These are phyloP conservation scores for Camillea tinctor DNA, from an alignment of 2,329 filamentous ascomycete genomes.

Conservation along the genomic window DNA sequence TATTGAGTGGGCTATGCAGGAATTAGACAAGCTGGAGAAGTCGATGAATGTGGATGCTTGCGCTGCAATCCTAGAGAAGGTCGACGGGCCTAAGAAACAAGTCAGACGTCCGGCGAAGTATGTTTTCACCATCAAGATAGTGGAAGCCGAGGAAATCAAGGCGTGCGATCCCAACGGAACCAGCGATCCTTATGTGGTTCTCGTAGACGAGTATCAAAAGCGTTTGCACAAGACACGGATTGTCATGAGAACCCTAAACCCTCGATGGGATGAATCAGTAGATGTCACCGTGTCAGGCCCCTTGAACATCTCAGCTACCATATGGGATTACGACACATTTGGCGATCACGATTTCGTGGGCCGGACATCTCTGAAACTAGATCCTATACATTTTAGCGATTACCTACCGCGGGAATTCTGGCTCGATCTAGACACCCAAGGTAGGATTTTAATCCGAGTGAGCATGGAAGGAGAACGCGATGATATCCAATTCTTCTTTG, in stretches of 20 bases:
- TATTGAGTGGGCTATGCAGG: slow-evolving; percentile 89
- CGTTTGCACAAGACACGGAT: slow-evolving; percentile 92
- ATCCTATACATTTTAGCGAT: slow-evolving; percentile 94
- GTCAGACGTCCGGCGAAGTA: slow-evolving; percentile 76
- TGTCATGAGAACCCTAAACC: slow-evolving; percentile 85
- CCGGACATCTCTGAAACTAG: slow-evolving; percentile 94
- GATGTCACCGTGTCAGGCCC: slow-evolving; percentile 92
- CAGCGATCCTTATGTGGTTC: slow-evolving; percentile 95
- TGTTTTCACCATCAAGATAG: slow-evolving; percentile 97
- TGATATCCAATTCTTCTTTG: slow-evolving; percentile 98
- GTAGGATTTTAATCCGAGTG: slow-evolving; percentile 81
- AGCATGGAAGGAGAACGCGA: slow-evolving; percentile 99
- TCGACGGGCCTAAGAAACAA: slow-evolving; percentile 67
- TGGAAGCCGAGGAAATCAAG: slow-evolving; percentile 95
- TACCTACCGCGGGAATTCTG: slow-evolving; percentile 96
- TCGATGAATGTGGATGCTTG: slow-evolving; percentile 90
- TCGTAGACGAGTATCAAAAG: slow-evolving; percentile 97
- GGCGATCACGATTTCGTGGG: slow-evolving; percentile 98
- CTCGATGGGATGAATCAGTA: slow-evolving; percentile 94
- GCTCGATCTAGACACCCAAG: slow-evolving; percentile 95
- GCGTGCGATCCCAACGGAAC: slow-evolving; percentile 94
- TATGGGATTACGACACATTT: slow-evolving; percentile 98
- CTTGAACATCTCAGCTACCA: slow-evolving; percentile 91
- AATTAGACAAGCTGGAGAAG: slow-evolving; percentile 86
- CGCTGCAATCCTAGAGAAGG: slow-evolving; percentile 73